Evolutionary conservation across 805 yeast species (phyloP).

Genomic region (Cyberlindnera mrakii): DNA sequence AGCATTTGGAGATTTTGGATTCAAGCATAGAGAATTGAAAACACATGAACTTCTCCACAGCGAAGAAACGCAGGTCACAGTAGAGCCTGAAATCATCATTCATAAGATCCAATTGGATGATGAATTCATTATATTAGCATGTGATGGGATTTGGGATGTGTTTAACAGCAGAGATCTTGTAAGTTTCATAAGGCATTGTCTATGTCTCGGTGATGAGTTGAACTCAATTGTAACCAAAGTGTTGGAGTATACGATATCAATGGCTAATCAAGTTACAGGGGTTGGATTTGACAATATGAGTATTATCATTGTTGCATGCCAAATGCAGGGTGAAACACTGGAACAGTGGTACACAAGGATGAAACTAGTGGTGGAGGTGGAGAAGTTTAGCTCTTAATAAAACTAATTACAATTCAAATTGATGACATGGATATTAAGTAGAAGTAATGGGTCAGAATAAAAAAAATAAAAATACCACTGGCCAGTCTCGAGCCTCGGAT

Average conservation of each 20-base stretch:
- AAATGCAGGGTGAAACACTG: conserved; percentile 36
- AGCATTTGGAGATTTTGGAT: conserved; percentile 77
- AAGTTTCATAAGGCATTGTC: conserved; percentile 47
- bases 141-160: conserved; percentile 84
- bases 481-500: too few relatives aligned
- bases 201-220: conserved; percentile 50
- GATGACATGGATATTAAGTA: too few relatives aligned
- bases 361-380: conserved; percentile 35
- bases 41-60: conserved; percentile 25
- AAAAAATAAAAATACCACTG: too few relatives aligned
- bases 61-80: conserved; percentile 67
- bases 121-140: conserved; percentile 68
- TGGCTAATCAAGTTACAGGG: conserved; percentile 71
- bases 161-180: conserved; percentile 52
- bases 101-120: conserved; percentile 44
- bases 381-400: conserved; percentile 4
- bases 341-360: conserved; percentile 55
- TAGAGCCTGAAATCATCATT: conserved; percentile 66
- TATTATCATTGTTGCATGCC: conserved; percentile 58
- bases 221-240: conserved; percentile 54
- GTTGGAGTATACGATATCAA: conserved; percentile 58
- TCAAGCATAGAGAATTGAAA: conserved; percentile 31
- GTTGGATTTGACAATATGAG: conserved; percentile 84
- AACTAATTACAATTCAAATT: too few relatives aligned
- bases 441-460: too few relatives aligned